A percentile compares a stretch with the other conserved stretches of the same genome.
These are phyloP conservation scores for Diaporthe aspalathi DNA, from an alignment of 2,329 filamentous ascomycete genomes.

Conservation along the genomic window DNA sequence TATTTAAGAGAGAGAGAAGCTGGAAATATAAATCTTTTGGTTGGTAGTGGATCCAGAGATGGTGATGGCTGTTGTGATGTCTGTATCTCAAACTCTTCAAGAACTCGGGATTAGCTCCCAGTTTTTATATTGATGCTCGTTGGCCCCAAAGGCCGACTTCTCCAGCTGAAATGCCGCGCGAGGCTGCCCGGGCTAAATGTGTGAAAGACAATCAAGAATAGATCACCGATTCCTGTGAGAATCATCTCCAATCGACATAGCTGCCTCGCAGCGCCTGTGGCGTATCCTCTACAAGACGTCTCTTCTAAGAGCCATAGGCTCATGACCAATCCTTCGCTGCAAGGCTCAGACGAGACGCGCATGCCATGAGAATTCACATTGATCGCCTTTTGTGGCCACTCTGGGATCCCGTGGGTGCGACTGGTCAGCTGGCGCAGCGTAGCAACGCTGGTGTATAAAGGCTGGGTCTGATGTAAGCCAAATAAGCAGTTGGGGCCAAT, in stretches of 20 bases:
- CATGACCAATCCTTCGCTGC: background rate
- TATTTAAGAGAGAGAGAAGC: background rate
- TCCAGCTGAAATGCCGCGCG: background rate
- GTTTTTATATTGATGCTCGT: background rate
- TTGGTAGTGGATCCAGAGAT: background rate
- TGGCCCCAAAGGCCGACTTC: background rate
- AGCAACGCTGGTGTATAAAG: constrained; percentile 21
- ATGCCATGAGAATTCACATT: constrained; percentile 4
- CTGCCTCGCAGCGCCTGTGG: background rate
- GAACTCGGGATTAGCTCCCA: background rate
- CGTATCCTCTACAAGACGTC: background rate
- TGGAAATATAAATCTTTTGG: background rate
- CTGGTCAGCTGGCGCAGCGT: constrained; percentile 24
- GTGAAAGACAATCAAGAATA: background rate
- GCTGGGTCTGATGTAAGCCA: constrained; percentile 24
- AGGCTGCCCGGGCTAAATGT: background rate
- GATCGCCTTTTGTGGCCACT: background rate
- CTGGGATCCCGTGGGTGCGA: background rate
- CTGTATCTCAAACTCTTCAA: background rate
- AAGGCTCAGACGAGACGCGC: background rate
- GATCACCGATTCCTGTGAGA: background rate
- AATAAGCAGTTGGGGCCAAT: background rate
- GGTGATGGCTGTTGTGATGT: background rate
- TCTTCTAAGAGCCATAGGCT: background rate
- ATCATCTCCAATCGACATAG: background rate